Base-by-base conservation (phyloP, 805 yeast genomes). In the Candida sakaeoensis region DNA sequence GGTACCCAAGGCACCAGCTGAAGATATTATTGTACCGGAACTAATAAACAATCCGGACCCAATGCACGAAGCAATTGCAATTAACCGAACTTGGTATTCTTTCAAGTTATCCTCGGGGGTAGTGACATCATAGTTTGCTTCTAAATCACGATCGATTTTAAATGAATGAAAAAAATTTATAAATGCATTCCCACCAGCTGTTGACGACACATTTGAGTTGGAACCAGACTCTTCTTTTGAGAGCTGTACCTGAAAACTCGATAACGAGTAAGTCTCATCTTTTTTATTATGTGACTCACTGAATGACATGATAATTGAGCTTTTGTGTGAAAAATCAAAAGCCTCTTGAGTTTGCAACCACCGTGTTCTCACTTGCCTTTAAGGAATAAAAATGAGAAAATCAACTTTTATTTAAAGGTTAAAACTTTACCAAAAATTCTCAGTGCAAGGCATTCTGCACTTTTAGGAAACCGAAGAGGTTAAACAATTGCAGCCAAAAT, bases 31-130 rank as follows among this genome's bases (percentile, higher is more conserved):
- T 6, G 43, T 34, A 2, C 51, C 56, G 37, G 46, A 37, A 31
- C 47, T 40, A 13, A 53, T 47, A 39, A 53, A 53, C 13, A 53
- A 42, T 22, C 57, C 57, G 14, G 51, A 47, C 1, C 57, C 57
- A 15, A 53, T 48, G 32, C 53, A 49, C 15, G 53, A 51, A 24
- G 52, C 50, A 24, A 51, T 22, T 24, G 55, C 55, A 37, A 51
- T 51, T 17, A 51, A 32, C 17, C 36, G 28, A 16, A 44, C 42
- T 38, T 44, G 47, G 25, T 41, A 41, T 8, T 41, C 45, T 13
- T 26, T 37, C 15, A 44, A 32, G 7, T 32, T 28, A 31, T 41
- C 42, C 33, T 44, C 47, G 8, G 40, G 39, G 9, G 47, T 40
- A 1, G 36, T 25, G 2, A 37, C 42, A 23, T 30, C 36, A 10